Conservation (phyloP, 2,329 filamentous ascomycete species). For the Cordyceps javanica region DNA sequence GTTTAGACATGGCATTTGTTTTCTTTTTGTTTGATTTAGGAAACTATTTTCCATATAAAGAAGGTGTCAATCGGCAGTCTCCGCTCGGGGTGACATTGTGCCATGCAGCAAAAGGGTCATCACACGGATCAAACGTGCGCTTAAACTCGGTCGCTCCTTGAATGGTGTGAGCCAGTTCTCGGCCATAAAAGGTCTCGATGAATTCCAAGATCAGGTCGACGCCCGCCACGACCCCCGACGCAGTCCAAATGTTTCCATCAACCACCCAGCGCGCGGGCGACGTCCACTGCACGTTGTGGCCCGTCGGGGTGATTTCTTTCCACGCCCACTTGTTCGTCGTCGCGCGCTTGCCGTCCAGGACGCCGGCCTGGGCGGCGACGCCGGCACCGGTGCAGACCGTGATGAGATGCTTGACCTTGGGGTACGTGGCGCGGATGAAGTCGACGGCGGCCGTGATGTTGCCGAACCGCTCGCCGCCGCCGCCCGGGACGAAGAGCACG, state of each 20-base stretch:
- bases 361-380: conserved; percentile 49
- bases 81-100: conserved; percentile 13
- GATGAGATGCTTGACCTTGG: conserved; percentile 48
- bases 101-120: conserved; percentile 16
- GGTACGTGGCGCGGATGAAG: conserved; percentile 36
- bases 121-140: conserved; percentile 15
- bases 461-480: conserved; percentile 37
- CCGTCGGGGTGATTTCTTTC: conserved; percentile 36
- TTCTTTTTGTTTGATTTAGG: neutral
- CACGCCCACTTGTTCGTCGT: conserved; percentile 61
- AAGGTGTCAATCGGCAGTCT: neutral
- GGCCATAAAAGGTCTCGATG: conserved; percentile 15
- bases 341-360: conserved; percentile 53
- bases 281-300: conserved; percentile 51
- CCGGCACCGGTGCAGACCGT: conserved; percentile 61
- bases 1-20: neutral
- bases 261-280: conserved; percentile 55
- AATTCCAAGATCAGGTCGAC: conserved; percentile 18
- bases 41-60: neutral
- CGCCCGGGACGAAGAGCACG: conserved; percentile 59
- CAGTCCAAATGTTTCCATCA: conserved; percentile 60
- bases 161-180: neutral
- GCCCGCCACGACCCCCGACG: conserved; percentile 39
- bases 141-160: conserved; percentile 14
- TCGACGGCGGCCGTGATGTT: conserved; percentile 27